These are phyloP conservation scores for Cladosporium oxysporum DNA, from an alignment of 2,329 filamentous ascomycete genomes.

Conservation along the genomic window DNA sequence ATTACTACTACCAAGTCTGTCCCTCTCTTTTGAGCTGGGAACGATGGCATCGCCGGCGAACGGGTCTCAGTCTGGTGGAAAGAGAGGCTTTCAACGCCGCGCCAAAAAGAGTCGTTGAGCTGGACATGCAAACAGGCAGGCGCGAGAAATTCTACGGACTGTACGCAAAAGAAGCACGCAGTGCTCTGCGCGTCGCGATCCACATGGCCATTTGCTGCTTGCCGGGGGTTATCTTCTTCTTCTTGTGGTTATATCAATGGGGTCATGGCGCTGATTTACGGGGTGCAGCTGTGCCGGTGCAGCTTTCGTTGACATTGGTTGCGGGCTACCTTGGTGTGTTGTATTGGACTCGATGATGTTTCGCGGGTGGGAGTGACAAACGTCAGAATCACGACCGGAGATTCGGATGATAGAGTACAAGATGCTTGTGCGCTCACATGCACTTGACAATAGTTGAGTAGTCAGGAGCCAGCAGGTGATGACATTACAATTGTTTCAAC, in stretches of 20 bases:
- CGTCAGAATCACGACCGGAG: no score
- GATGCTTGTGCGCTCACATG: no score
- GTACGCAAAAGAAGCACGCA: slow-evolving; percentile 12
- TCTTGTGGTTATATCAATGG: slow-evolving; percentile 19
- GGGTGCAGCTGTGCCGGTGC: slow-evolving; percentile 12
- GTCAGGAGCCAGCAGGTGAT: no score
- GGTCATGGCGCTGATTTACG: slow-evolving; percentile 14
- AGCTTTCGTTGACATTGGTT: slow-evolving; percentile 13
- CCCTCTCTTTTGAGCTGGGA: neutral
- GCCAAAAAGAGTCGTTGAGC: neutral
- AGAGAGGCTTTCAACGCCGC: neutral
- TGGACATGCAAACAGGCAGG: slow-evolving; percentile 1
- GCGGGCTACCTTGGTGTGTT: slow-evolving; percentile 8
- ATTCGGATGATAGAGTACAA: no score
- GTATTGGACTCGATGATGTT: slow-evolving; percentile 5
- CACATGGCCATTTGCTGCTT: neutral
- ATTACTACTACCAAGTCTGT: slow-evolving; percentile 4
- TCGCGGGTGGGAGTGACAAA: no score
- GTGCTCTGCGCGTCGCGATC: neutral
- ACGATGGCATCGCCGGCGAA: neutral
- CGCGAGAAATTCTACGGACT: slow-evolving; percentile 17
- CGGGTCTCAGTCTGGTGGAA: neutral
- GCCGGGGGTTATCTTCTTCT: slow-evolving; percentile 18
- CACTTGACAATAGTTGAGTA: no score
- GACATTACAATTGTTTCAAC: no score